Evolutionary conservation across 129 eudicot species (phyloP).

Genomic region (Glebionis coronaria): DNA sequence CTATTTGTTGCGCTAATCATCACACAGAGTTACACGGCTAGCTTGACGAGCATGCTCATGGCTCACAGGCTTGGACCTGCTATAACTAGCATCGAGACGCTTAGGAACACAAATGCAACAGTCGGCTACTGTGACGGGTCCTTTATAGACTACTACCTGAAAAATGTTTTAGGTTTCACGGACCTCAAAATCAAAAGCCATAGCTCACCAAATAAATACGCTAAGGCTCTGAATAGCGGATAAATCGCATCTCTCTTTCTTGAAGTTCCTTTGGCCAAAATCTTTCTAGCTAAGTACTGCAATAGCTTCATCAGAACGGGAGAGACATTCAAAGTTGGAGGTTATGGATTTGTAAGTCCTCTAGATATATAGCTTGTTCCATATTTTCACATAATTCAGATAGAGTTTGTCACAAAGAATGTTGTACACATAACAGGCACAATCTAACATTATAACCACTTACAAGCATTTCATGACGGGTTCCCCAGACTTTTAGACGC

Average conservation of each 20-base stretch:
- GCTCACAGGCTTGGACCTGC: conserved; percentile 44
- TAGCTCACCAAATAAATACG: conserved; percentile 28
- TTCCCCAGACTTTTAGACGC: too few species aligned
- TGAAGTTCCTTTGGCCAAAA: conserved; percentile 47
- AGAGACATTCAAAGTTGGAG: conserved; percentile 50
- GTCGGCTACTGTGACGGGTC: conserved; percentile 43
- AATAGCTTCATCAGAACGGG: conserved; percentile 36
- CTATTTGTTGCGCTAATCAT: conserved; percentile 47
- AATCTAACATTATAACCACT: too few species aligned
- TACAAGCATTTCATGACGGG: too few species aligned
- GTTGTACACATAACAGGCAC: too few species aligned
- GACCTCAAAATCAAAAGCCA: conserved; percentile 28
- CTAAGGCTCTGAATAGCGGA: conserved; percentile 37
- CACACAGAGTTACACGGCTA: conserved; percentile 61
- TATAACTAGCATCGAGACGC: conserved; percentile 31
- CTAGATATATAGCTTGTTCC: not conserved
- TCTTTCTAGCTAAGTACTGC: conserved; percentile 54
- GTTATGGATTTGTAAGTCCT: conserved; percentile 51
- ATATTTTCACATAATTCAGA: too few species aligned
- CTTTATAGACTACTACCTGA: conserved; percentile 30
- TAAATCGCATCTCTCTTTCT: conserved; percentile 47
- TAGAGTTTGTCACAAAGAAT: too few species aligned
- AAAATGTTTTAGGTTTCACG: conserved; percentile 31
- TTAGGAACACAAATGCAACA: conserved; percentile 30
- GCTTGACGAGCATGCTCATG: conserved; percentile 60